phyloP scores from a whole-genome alignment of 306 rosid genomes.

The Ormosia emarginata region DNA sequence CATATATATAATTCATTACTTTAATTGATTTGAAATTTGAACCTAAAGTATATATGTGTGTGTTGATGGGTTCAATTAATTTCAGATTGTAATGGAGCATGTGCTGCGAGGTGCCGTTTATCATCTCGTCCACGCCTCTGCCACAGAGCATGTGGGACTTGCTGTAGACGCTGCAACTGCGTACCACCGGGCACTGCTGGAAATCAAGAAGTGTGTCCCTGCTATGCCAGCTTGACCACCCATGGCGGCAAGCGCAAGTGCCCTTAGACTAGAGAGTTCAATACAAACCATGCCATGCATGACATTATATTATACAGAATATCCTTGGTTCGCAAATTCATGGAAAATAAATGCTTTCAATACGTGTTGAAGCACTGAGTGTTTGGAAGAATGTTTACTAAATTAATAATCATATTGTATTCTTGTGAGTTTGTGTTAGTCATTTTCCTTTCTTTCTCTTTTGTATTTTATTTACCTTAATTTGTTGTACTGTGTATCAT shows the following conservation, averaged over 20 bases:
- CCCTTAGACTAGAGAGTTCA: slow-evolving; percentile 30
- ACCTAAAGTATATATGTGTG: neutral
- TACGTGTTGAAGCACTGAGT: slow-evolving; percentile 1
- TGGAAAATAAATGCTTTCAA: neutral
- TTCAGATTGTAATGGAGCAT: slow-evolving; percentile 54
- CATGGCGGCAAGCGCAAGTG: slow-evolving; percentile 65
- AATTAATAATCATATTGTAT: neutral
- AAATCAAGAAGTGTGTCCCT: slow-evolving; percentile 61
- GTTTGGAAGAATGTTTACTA: neutral
- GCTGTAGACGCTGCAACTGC: slow-evolving; percentile 60
- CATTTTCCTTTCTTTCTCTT: neutral
- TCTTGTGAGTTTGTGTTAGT: neutral
- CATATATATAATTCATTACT: neutral
- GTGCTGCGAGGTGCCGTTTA: slow-evolving; percentile 51
- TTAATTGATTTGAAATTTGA: neutral
- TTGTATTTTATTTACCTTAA: neutral
- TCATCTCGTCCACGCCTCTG: slow-evolving; percentile 56
- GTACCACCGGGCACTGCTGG: slow-evolving; percentile 75
- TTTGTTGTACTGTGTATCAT: neutral
- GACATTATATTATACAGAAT: neutral
- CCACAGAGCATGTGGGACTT: slow-evolving; percentile 65
- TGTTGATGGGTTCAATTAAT: neutral
- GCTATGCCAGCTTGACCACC: slow-evolving; percentile 65
- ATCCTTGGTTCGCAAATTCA: neutral
- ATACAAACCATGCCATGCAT: neutral